A percentile compares a stretch with the other conserved stretches of the same genome.
phyloP scores from a whole-genome alignment of 1,284 basidiomycete genomes.

The Albatrellus sp. region DNA sequence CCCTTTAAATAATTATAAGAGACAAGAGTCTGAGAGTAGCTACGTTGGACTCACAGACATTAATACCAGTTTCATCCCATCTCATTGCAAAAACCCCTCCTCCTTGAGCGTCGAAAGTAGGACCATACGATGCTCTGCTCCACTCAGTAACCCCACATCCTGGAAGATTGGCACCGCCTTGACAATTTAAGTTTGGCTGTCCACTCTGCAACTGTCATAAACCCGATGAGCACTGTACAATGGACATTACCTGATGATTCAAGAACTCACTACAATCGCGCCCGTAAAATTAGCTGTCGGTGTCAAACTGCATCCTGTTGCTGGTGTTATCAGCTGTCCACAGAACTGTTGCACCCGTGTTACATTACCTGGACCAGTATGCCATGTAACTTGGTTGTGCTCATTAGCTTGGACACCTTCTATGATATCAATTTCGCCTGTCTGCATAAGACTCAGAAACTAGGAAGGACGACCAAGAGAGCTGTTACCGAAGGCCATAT shows the following conservation, averaged over 20 bases:
- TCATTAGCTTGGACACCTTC: slow-evolving; percentile 69
- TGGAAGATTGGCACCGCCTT: slow-evolving; percentile 33
- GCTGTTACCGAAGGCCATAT: neutral
- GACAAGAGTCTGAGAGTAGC: neutral
- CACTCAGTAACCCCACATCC: slow-evolving; percentile 65
- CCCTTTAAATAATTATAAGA: slow-evolving; percentile 27
- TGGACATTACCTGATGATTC: slow-evolving; percentile 33
- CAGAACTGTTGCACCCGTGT: no score
- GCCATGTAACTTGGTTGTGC: slow-evolving; percentile 61
- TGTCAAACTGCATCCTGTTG: slow-evolving; percentile 32
- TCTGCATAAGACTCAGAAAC: slow-evolving; percentile 20
- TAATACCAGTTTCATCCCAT: slow-evolving; percentile 64
- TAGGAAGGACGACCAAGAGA: neutral
- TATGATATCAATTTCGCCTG: slow-evolving; percentile 72
- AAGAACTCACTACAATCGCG: slow-evolving; percentile 20
- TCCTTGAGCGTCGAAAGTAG: slow-evolving; percentile 54
- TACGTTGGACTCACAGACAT: slow-evolving; percentile 17
- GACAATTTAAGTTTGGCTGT: slow-evolving; percentile 37
- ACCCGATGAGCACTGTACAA: slow-evolving; percentile 50
- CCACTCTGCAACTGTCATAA: slow-evolving; percentile 24
- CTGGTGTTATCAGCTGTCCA: neutral
- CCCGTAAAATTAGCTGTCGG: slow-evolving; percentile 43
- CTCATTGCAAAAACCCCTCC: slow-evolving; percentile 75
- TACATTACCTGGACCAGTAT: slow-evolving; percentile 14
- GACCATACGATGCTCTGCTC: slow-evolving; percentile 61